These are phyloP conservation scores for Hypholoma fasciculare DNA, from an alignment of 768 basidiomycete genomes.

Conservation along the genomic window DNA sequence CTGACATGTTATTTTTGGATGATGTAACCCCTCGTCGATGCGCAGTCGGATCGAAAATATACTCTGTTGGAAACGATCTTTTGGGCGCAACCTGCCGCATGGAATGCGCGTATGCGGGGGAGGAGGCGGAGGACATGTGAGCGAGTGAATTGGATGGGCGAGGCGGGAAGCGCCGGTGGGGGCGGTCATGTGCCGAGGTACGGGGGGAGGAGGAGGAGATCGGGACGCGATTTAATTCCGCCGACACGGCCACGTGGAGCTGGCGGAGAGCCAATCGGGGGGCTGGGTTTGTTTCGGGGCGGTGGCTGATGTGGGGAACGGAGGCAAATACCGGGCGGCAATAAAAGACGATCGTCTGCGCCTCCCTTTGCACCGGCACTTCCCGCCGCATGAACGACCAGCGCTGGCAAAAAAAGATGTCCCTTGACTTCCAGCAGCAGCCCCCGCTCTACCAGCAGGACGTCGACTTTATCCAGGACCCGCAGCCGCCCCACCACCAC, in stretches of 20 bases:
- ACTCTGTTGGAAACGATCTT: constrained; percentile 8
- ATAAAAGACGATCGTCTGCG: constrained; percentile 22
- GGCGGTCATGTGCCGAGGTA: constrained; percentile 11
- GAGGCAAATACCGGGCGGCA: constrained; percentile 25
- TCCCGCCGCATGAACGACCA: constrained; percentile 39
- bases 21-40: constrained; percentile 4
- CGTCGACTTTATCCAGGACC: constrained; percentile 24
- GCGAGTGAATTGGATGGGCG: no score
- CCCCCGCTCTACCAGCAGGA: constrained; percentile 46
- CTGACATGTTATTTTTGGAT: constrained; percentile 16
- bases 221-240: constrained; percentile 38
- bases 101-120: background rate
- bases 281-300: constrained; percentile 42
- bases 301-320: constrained; percentile 22
- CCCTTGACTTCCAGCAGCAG: constrained; percentile 56
- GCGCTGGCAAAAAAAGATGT: constrained; percentile 36
- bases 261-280: constrained; percentile 47
- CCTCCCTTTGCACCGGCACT: constrained; percentile 17
- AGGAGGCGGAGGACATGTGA: no score
- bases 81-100: constrained; percentile 14
- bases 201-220: constrained; percentile 10
- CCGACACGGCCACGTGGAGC: constrained; percentile 44
- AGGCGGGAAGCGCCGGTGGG: constrained; percentile 10
- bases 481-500: constrained; percentile 17
- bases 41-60: constrained; percentile 12